Conservation (phyloP, 2,329 filamentous ascomycete species). For the Karstenula rhodostoma region DNA sequence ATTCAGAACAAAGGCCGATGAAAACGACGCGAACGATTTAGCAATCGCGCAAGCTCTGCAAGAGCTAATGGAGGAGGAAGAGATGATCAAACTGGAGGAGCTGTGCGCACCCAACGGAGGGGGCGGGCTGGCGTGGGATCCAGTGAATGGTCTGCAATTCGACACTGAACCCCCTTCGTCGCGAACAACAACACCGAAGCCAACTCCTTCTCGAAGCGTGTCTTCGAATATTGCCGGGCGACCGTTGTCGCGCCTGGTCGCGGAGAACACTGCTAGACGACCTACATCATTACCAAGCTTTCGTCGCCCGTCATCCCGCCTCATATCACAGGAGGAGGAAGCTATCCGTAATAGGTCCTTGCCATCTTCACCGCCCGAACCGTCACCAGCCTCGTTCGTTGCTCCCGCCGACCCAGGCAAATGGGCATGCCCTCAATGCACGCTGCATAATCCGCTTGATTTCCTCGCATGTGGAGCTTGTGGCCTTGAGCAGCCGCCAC, state of each 20-base stretch:
- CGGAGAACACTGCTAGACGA: constrained; percentile 10
- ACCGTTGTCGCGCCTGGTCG: constrained; percentile 46
- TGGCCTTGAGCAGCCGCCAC: constrained; percentile 61
- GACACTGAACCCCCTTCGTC: constrained; percentile 54
- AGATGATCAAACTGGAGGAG: constrained; percentile 58
- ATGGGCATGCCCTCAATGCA: constrained; percentile 70
- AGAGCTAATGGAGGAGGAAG: constrained; percentile 86
- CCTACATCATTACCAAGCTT: constrained; percentile 17
- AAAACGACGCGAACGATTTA: constrained; percentile 86
- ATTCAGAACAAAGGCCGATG: constrained; percentile 83
- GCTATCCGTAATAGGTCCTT: constrained; percentile 33
- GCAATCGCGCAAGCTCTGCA: constrained; percentile 87
- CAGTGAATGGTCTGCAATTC: constrained; percentile 45
- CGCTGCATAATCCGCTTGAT: constrained; percentile 66
- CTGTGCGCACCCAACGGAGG: constrained; percentile 53
- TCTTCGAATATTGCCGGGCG: constrained; percentile 33
- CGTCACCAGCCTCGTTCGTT: constrained; percentile 32
- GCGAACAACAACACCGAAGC: constrained; percentile 24
- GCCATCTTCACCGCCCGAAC: constrained; percentile 41
- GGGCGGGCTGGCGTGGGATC: constrained; percentile 49
- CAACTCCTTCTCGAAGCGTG: constrained; percentile 19
- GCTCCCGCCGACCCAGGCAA: constrained; percentile 47
- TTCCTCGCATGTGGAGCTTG: constrained; percentile 70
- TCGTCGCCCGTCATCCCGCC: constrained; percentile 28
- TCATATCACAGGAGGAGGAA: constrained; percentile 41